Evolutionary conservation across 768 basidiomycete species (phyloP), one percentile per base, ranked within the genome.

Genomic region (Russula sp.): DNA sequence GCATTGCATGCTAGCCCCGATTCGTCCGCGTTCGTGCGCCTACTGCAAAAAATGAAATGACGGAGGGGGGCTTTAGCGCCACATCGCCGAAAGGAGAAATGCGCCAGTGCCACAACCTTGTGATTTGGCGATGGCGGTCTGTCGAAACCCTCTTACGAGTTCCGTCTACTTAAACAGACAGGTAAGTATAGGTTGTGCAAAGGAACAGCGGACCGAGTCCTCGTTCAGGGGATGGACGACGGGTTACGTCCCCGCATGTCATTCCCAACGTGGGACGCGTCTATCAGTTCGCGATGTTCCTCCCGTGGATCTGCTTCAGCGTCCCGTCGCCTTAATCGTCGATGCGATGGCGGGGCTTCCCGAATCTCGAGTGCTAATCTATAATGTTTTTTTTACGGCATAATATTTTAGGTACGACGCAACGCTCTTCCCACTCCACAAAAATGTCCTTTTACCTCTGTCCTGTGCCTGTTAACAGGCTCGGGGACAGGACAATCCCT

Each of bases 281-380:
- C 11, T 42, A 43, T 55, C 29, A 34, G 29, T 3, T 7, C 7
- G 38, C 20, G 51, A 20, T 16, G 25, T 3, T 29, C 25, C 25
- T 29, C 25, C 25, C 25, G 25, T 29, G 46, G 49, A 38, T 46
- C 43, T 52, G 36, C 42, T 22, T 45, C 47, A 51, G 61, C 60
- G 60, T 43, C 43, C 36, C 55, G 43, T 48, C 55, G 6, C 13
- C 25, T 25, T 34, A 43, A 25, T n/a, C 34, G 29, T 39, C 38
- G 8, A 39, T 13, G 36, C 16, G 20, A 29, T 29, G 25, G 25
- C 25, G 29, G 16, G 34, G 29, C 11, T 32, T 47, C 46, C 29
- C 22, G 35, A 56, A 56, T 56, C 60, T 61, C 60, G 5, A 14
- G 48, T 61, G 25, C 35, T 22, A 45, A 61, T 56, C 60, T 56